Evolutionary conservation across 805 yeast genomes (phyloP).

Genomic region (Maudiozyma saulgeensis): DNA sequence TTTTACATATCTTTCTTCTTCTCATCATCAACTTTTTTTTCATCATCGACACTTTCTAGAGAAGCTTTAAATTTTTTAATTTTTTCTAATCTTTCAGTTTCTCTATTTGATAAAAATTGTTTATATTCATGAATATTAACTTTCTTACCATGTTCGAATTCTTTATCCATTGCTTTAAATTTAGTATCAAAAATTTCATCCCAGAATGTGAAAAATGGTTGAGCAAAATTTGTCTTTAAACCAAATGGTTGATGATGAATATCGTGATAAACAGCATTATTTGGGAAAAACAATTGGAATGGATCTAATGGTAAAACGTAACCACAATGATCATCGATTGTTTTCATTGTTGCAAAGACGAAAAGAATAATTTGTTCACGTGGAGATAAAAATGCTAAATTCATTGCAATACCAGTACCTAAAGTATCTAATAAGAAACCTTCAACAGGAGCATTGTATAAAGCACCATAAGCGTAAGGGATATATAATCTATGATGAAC

Average conservation of each 20-base stretch:
- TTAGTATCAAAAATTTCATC: slow-evolving; percentile 65
- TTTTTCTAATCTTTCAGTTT: slow-evolving; percentile 19
- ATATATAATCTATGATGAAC: slow-evolving; percentile 91
- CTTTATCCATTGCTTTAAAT: slow-evolving; percentile 38
- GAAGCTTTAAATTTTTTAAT: slow-evolving; percentile 6
- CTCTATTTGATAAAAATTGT: slow-evolving; percentile 40
- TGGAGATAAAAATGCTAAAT: slow-evolving; percentile 53
- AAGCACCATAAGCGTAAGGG: slow-evolving; percentile 94
- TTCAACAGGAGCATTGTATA: slow-evolving; percentile 88
- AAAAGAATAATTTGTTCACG: slow-evolving; percentile 69
- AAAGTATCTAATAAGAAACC: slow-evolving; percentile 86
- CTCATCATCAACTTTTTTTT: slow-evolving; percentile 1
- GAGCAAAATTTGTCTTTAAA: slow-evolving; percentile 83
- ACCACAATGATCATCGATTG: slow-evolving; percentile 99
- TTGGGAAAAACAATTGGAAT: slow-evolving; percentile 85
- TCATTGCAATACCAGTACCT: slow-evolving; percentile 80
- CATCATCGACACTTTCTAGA: slow-evolving; percentile 1
- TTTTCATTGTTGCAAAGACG: slow-evolving; percentile 87
- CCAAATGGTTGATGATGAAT: slow-evolving; percentile 97
- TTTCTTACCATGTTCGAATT: slow-evolving; percentile 42
- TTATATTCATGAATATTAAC: slow-evolving; percentile 52
- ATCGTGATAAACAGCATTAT: slow-evolving; percentile 92
- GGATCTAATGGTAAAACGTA: slow-evolving; percentile 86
- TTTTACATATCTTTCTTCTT: slow-evolving; percentile 3
- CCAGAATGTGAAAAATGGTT: slow-evolving; percentile 96